These are phyloP conservation scores for Cercospora sesami DNA, from an alignment of 2,329 filamentous ascomycete species.

Conservation along the genomic window DNA sequence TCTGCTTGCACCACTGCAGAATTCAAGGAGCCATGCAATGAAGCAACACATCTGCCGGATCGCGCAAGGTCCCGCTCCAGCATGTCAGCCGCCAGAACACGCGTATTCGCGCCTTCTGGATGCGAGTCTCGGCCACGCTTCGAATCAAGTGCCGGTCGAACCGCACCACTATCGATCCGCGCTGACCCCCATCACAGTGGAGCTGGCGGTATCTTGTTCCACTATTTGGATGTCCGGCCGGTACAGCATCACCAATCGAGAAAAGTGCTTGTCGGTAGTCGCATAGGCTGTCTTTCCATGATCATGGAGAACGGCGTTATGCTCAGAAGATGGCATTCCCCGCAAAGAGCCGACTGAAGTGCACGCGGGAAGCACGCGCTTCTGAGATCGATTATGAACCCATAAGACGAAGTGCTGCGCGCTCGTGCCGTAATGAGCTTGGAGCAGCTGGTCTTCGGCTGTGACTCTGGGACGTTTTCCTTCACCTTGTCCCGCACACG, in stretches of 20 bases:
- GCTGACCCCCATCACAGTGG: background rate
- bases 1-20: background rate
- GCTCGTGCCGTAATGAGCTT: background rate
- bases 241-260: background rate
- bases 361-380: background rate
- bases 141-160: background rate
- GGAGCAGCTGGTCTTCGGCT: background rate
- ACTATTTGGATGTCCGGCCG: background rate
- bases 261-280: background rate
- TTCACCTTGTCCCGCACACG: background rate
- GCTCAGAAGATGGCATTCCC: background rate
- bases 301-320: background rate
- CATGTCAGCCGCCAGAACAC: background rate
- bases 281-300: background rate
- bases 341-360: background rate
- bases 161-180: background rate
- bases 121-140: background rate
- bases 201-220: background rate
- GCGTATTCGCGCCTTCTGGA: background rate
- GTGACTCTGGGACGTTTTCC: background rate
- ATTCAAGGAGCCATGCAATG: background rate
- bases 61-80: background rate
- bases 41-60: background rate
- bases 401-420: background rate
- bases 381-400: background rate